Evolutionary conservation across 352 stramenopile genomes (phyloP).

Genomic region (Globisporangium splendens): DNA sequence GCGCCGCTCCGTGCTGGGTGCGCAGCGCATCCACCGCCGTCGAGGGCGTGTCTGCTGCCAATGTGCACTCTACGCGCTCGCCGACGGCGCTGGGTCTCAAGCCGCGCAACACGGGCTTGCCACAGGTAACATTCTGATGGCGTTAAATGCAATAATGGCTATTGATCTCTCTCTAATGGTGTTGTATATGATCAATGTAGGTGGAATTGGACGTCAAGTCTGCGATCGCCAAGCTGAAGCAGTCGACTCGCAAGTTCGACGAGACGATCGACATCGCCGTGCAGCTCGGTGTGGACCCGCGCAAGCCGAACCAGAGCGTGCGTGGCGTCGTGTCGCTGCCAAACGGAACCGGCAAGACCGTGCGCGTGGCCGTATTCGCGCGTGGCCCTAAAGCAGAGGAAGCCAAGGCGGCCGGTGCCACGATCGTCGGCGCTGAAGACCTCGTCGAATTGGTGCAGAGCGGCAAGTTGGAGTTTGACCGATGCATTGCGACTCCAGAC

Average conservation of each 20-base stretch:
- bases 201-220: constrained; percentile 53
- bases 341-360: constrained; percentile 83
- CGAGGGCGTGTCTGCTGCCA: constrained; percentile 13
- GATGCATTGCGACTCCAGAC: constrained; percentile 90
- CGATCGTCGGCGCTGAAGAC: constrained; percentile 89
- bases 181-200: constrained; percentile 23
- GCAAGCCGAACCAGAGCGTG: constrained; percentile 89
- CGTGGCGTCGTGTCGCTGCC: constrained; percentile 83
- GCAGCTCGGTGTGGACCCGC: constrained; percentile 80
- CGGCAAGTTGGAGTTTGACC: constrained; percentile 89
- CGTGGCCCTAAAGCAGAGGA: constrained; percentile 86
- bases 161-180: neutral
- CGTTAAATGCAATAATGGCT: too few species aligned
- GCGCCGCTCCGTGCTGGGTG: constrained; percentile 34
- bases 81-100: constrained; percentile 66
- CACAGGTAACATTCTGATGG: constrained; percentile 29
- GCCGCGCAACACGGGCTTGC: constrained; percentile 44
- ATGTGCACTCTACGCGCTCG: constrained; percentile 29
- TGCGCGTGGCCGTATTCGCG: constrained; percentile 90
- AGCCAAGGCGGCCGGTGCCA: constrained; percentile 84
- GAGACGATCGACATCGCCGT: constrained; percentile 86
- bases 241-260: constrained; percentile 76
- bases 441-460: constrained; percentile 88
- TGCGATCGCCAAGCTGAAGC: constrained; percentile 56
- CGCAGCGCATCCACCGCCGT: constrained; percentile 40